These are phyloP conservation scores for Dactylonectria estremocensis DNA, from an alignment of 2,329 filamentous ascomycete species.

Conservation along the genomic window DNA sequence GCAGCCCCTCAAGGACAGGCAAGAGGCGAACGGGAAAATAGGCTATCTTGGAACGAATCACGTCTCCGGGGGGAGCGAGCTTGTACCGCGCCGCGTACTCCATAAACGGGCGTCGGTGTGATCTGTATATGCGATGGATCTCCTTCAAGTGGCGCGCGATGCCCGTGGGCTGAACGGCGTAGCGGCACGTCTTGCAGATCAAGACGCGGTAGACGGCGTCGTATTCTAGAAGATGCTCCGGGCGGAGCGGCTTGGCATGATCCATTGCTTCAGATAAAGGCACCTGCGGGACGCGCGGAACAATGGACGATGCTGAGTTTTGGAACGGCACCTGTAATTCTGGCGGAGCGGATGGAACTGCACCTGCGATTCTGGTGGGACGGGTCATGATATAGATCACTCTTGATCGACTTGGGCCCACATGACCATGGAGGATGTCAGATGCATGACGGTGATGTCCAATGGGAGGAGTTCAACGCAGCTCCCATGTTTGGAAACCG, in stretches of 20 bases:
- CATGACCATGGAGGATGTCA: too few relatives aligned
- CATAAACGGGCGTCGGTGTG: constrained; percentile 25
- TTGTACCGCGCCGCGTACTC: constrained; percentile 16
- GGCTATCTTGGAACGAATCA: background rate
- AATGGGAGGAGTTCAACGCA: too few relatives aligned
- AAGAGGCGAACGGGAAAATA: constrained; percentile 31
- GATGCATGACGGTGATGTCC: too few relatives aligned
- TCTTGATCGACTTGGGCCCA: too few relatives aligned
- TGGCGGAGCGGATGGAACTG: too few relatives aligned
- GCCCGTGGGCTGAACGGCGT: constrained; percentile 31
- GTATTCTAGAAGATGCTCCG: constrained; percentile 24
- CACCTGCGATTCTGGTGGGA: too few relatives aligned
- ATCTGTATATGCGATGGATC: constrained; percentile 33
- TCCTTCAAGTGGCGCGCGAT: constrained; percentile 35
- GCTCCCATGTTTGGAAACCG: too few relatives aligned
- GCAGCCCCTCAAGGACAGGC: constrained; percentile 21
- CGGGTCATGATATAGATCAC: too few relatives aligned
- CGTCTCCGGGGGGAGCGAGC: constrained; percentile 10
- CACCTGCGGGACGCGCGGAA: too few relatives aligned
- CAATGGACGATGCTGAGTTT: too few relatives aligned
- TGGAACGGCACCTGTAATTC: too few relatives aligned
- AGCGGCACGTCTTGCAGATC: constrained; percentile 31
- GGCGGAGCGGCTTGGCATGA: background rate
- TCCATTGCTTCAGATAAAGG: background rate
- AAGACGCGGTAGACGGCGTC: constrained; percentile 24